Evolutionary conservation across 1,284 basidiomycete genomes (phyloP).

Genomic region (Malassezia vespertilionis): DNA sequence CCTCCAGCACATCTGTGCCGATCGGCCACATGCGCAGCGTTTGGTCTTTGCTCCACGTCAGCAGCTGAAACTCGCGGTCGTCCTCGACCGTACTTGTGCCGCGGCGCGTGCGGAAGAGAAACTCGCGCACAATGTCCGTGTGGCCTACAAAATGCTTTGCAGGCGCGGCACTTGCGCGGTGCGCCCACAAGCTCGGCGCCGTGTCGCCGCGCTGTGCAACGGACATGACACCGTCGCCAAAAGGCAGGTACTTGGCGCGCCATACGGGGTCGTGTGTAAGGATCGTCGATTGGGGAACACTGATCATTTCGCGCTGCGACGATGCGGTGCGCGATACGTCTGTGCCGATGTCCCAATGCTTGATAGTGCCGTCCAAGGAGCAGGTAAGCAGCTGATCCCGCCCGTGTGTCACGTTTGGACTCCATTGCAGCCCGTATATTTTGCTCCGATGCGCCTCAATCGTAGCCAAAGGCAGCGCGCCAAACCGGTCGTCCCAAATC

Average conservation of each 20-base stretch:
- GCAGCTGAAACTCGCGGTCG: slow-evolving; percentile 52
- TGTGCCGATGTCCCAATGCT: slow-evolving; percentile 38
- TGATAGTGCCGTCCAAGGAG: slow-evolving; percentile 44
- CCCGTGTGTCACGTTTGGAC: slow-evolving; percentile 29
- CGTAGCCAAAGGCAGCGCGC: slow-evolving; percentile 28
- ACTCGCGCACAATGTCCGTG: slow-evolving; percentile 89
- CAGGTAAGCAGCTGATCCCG: slow-evolving; percentile 42
- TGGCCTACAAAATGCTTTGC: slow-evolving; percentile 77
- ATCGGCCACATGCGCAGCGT: slow-evolving; percentile 79
- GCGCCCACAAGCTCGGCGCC: slow-evolving; percentile 70
- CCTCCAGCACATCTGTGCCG: background rate
- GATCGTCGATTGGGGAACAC: slow-evolving; percentile 51
- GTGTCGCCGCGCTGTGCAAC: slow-evolving; percentile 80
- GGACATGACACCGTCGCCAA: slow-evolving; percentile 77
- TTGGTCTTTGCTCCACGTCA: slow-evolving; percentile 93
- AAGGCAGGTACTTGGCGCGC: slow-evolving; percentile 83
- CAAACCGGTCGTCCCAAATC: slow-evolving; percentile 45
- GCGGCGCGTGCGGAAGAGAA: slow-evolving; percentile 73
- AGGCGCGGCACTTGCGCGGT: slow-evolving; percentile 52
- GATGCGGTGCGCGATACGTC: slow-evolving; percentile 28
- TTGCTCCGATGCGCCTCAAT: slow-evolving; percentile 41
- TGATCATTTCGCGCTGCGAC: slow-evolving; percentile 32
- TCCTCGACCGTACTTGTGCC: slow-evolving; percentile 46
- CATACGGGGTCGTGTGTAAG: slow-evolving; percentile 79
- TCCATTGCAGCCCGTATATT: slow-evolving; percentile 47